phyloP scores from a whole-genome alignment of 257 asterid genomes.

The Voacanga thouarsii region DNA sequence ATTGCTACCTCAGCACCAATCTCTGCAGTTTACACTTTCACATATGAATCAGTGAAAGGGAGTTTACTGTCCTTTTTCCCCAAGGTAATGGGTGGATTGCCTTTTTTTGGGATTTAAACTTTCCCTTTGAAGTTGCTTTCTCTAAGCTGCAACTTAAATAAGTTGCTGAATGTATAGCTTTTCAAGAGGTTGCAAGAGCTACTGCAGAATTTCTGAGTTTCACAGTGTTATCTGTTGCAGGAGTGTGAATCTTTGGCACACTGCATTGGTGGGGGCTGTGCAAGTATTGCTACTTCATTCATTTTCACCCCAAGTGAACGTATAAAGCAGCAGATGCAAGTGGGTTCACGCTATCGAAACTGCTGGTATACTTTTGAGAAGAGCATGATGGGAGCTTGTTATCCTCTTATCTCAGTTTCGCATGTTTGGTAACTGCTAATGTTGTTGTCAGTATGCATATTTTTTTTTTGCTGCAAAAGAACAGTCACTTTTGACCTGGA shows the following conservation, averaged over 20 bases:
- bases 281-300: conserved; percentile 92
- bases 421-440: not conserved
- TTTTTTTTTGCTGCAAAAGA: not conserved
- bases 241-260: conserved; percentile 78
- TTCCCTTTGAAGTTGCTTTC: not conserved
- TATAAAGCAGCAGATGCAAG: conserved; percentile 98
- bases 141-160: not conserved
- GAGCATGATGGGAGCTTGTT: conserved; percentile 10
- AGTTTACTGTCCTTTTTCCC: conserved; percentile 69
- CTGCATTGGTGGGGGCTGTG: conserved; percentile 90
- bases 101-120: not conserved
- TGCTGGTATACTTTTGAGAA: conserved; percentile 58
- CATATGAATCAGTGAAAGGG: conserved; percentile 85
- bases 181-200: too few species aligned
- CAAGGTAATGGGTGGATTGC: conserved; percentile 40
- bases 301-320: conserved; percentile 94
- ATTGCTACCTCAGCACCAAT: conserved; percentile 87
- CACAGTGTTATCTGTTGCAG: conserved; percentile 31
- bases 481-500: not conserved
- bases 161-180: not conserved
- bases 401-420: not conserved
- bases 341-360: conserved; percentile 68
- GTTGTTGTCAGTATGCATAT: not conserved
- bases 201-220: not conserved
- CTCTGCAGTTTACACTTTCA: conserved; percentile 90